Evolutionary conservation across 208 protist genomes (phyloP), one percentile per base, ranked within the genome.

Genomic region (Tritrichomonas musculus): DNA sequence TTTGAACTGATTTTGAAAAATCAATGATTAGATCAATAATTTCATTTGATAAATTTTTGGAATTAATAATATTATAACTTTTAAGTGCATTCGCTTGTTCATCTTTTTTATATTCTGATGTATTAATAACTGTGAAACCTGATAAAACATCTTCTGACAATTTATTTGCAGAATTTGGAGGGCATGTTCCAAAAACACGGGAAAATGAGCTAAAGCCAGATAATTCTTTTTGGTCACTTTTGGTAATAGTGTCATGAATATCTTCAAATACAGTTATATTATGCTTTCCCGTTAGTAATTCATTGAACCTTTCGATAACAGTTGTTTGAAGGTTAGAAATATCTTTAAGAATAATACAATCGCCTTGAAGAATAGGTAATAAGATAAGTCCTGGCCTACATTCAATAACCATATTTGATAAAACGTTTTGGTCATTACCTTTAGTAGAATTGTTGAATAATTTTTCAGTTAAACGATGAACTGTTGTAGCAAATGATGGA

Each of bases 241-340:
- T n/a, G 73, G 73, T 14, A 50, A 20, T 50, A 82, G 50, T 82
- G 73, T 82, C 3, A 53, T 82, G n/a, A 30, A 47, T 47, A 82
- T 82, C 73, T 82, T 82, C 73, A 53, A 53, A 53, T 44, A 82
- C 17, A n/a, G 73, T 82, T 9, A 82, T n/a, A 47, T 50, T 36
- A 47, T 25, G 73, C 20, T 47, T 82, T n/a, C n/a, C 41, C 20
- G 73, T 9, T 20, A 82, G 50, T 3, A 82, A 47, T 82, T 82
- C 73, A 44, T 82, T 82, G 14, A 82, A 82, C 50, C 73, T 82
- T 82, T 82, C 73, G 14, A 82, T 47, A 30, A 82, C 73, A 9
- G 41, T 47, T n/a, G 41, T 36, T 50, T 33, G 11, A 47, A 36
- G 73, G 50, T 82, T 25, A n/a, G 73, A 25, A 20, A 82, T 53